These are phyloP conservation scores for Saitozyma sp. DNA, from an alignment of 768 basidiomycete genomes.

Conservation along the genomic window DNA sequence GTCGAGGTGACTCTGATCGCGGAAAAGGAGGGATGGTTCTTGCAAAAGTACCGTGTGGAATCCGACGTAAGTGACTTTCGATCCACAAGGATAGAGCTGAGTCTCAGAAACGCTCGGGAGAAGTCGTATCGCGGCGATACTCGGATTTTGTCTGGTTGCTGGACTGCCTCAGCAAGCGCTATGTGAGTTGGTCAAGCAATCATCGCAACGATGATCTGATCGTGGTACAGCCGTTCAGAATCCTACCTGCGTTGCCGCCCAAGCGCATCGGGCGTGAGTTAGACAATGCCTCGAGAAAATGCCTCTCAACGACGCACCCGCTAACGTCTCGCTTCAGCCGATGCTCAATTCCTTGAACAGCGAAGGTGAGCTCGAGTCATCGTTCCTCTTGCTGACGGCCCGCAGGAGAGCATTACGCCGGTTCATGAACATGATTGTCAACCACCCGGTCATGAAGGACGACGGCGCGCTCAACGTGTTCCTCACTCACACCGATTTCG, in stretches of 20 bases:
- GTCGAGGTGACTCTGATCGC: constrained; percentile 67
- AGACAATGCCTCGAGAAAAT: neutral
- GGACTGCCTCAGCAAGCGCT: constrained; percentile 79
- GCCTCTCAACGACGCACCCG: constrained; percentile 6
- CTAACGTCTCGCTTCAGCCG: constrained; percentile 58
- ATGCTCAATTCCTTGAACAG: constrained; percentile 87
- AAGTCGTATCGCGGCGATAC: constrained; percentile 78
- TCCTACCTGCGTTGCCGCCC: constrained; percentile 82
- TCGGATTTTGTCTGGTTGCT: constrained; percentile 90
- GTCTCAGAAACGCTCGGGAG: constrained; percentile 58
- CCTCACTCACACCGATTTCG: constrained; percentile 77
- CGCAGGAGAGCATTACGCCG: constrained; percentile 74
- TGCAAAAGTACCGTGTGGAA: constrained; percentile 80
- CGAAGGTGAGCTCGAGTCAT: constrained; percentile 60
- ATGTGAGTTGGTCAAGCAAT: constrained; percentile 50
- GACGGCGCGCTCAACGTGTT: constrained; percentile 81
- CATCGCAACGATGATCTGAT: neutral
- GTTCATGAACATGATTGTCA: constrained; percentile 78
- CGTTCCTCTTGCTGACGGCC: constrained; percentile 8
- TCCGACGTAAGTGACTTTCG: constrained; percentile 63
- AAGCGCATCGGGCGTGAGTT: constrained; percentile 84
- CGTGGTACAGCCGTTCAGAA: constrained; percentile 68
- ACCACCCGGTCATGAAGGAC: constrained; percentile 87
- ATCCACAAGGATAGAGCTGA: neutral
- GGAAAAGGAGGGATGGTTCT: constrained; percentile 88